Base-by-base conservation (phyloP, 1,284 basidiomycete genomes). In the Grifola frondosa region DNA sequence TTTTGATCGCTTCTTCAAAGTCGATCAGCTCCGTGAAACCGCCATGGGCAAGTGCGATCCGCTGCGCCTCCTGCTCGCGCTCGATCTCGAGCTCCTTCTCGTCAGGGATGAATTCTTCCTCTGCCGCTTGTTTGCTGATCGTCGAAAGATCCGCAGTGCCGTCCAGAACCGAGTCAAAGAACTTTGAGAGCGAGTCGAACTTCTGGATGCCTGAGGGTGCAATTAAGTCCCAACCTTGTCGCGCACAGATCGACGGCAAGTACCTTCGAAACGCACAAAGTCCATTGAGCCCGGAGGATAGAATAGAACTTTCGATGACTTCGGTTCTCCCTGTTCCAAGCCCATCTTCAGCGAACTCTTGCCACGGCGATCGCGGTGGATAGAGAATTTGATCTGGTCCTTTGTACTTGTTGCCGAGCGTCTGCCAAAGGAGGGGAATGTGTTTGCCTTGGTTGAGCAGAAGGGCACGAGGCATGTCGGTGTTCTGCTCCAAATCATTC, bases 361-460 rank as follows among this genome's bases (percentile, higher is more conserved):
- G 17, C 81, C 84, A 37, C 81, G 72, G 12, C 75, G 73, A 61
- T 93, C 90, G 35, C 78, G 78, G 57, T 87, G 78, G 38, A 77
- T 78, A 3, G 75, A 87, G 50, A 93, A 80, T 20, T 71, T 73
- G 17, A 92, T 73, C 56, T 82, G 73, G 42, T 77, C 77, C n/a
- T 40, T 75, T 63, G 62, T 85, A 87, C 50, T 84, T 86, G 60
- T 90, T 88, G 10, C 78, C 83, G 26, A 95, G 77, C 5, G 89
- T 84, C 59, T 88, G 84, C 91, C 91, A 95, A 38, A 94, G 69
- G 22, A 94, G 70, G 1, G 91, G 91, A 5, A 91, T 80, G 35
- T 84, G 85, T 50, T 83, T 87, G 50, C 76, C 84, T 67, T 77
- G 86, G 57, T 80, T 91, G 58, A 84, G 70, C 12, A 96, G 78